A percentile compares a stretch with the other conserved stretches of the same genome.
Evolutionary conservation across 2,329 filamentous ascomycete genomes (phyloP).

Genomic region (Curvularia lunata): DNA sequence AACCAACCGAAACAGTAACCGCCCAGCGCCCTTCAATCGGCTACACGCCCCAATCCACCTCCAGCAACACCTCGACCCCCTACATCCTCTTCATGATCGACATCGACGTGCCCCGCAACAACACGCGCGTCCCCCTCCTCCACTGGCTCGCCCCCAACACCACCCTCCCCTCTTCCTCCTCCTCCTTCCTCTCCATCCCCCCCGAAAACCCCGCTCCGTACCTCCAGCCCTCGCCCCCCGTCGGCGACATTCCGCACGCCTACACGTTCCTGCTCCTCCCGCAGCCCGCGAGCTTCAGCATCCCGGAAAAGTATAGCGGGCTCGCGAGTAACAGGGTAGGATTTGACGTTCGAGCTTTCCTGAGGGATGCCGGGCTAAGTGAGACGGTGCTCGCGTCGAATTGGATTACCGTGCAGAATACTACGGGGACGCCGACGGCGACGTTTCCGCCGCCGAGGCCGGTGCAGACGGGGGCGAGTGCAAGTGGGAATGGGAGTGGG

Average conservation of each 20-base stretch:
- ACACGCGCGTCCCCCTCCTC: slow-evolving; percentile 38
- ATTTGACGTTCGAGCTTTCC: slow-evolving; percentile 48
- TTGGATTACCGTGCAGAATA: slow-evolving; percentile 49
- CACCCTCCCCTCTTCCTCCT: slow-evolving; percentile 15
- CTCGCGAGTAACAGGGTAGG: slow-evolving; percentile 32
- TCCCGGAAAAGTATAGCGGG: slow-evolving; percentile 37
- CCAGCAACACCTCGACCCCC: slow-evolving; percentile 17
- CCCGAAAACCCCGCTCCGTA: slow-evolving; percentile 28
- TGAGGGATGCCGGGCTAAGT: slow-evolving; percentile 38
- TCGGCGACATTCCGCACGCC: slow-evolving; percentile 37
- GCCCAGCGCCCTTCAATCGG: slow-evolving; percentile 26
- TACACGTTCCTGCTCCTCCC: slow-evolving; percentile 41
- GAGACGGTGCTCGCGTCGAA: slow-evolving; percentile 42
- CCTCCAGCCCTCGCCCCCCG: slow-evolving; percentile 36
- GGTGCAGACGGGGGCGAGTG: slow-evolving; percentile 17
- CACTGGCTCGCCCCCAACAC: slow-evolving; percentile 44
- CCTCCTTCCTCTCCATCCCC: slow-evolving; percentile 22
- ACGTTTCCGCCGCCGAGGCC: slow-evolving; percentile 28
- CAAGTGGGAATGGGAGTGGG: neutral
- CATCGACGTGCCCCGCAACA: slow-evolving; percentile 42
- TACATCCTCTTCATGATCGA: slow-evolving; percentile 43
- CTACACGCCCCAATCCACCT: neutral
- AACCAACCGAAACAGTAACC: slow-evolving; percentile 27
- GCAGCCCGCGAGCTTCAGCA: slow-evolving; percentile 36
- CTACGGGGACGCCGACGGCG: slow-evolving; percentile 27